A percentile compares a stretch with the other conserved stretches of the same genome.
These are phyloP conservation scores for Spergularia marina DNA, from an alignment of 148 eudicot genomes.

Conservation along the genomic window DNA sequence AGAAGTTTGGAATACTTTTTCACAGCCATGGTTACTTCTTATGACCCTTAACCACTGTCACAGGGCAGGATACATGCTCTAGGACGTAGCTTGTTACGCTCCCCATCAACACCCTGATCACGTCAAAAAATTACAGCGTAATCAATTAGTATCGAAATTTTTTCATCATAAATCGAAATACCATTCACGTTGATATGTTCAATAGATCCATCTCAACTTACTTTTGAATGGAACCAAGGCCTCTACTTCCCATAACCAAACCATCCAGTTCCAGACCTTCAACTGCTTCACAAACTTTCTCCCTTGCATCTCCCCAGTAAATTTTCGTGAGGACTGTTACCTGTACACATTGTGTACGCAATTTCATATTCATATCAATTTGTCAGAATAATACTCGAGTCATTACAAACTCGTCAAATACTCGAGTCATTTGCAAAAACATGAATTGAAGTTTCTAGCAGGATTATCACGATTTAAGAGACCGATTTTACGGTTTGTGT, in stretches of 20 bases:
- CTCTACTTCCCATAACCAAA: constrained; percentile 54
- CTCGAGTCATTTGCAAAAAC: too few relatives aligned
- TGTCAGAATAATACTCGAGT: background rate
- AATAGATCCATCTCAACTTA: background rate
- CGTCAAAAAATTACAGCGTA: background rate
- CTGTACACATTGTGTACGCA: constrained; percentile 16
- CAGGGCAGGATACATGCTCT: constrained; percentile 42
- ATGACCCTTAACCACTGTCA: constrained; percentile 39
- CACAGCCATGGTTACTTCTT: background rate
- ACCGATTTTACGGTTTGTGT: too few relatives aligned
- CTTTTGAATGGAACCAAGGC: constrained; percentile 47
- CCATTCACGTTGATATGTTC: background rate
- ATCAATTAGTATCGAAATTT: background rate
- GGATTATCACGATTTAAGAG: too few relatives aligned
- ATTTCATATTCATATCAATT: background rate
- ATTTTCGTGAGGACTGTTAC: constrained; percentile 36
- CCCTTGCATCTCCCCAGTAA: constrained; percentile 54
- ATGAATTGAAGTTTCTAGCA: too few relatives aligned
- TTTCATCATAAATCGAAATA: background rate
- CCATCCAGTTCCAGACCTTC: constrained; percentile 29
- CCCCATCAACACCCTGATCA: constrained; percentile 42
- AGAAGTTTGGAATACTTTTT: background rate
- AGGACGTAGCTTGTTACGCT: constrained; percentile 47
- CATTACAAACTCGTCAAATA: background rate
- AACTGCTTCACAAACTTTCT: constrained; percentile 45